phyloP scores from a whole-genome alignment of 495 filamentous ascomycete genomes.

The Coniosporium apollinis region DNA sequence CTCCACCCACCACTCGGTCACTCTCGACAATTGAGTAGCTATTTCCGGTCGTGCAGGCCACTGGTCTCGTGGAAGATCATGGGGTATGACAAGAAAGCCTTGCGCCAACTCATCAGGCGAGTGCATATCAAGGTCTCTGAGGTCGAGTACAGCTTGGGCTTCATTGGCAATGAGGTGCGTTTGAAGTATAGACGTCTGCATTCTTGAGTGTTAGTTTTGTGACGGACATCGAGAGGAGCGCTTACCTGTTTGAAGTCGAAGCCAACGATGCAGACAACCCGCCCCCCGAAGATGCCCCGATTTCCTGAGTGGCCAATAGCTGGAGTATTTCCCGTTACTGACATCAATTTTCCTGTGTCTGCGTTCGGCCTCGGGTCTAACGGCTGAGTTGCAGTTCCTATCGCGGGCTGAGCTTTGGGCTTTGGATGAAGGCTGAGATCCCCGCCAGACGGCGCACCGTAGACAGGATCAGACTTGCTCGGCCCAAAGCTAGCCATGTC shows the following conservation, averaged over 20 bases:
- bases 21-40: conserved; percentile 27
- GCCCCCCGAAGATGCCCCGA: no score
- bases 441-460: no score
- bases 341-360: not conserved
- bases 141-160: conserved; percentile 26
- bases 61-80: conserved; percentile 6
- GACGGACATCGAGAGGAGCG: no score
- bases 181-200: no score
- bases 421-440: no score
- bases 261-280: no score
- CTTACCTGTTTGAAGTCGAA: no score
- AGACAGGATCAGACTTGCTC: no score
- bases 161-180: conserved; percentile 21
- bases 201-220: no score
- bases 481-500: conserved; percentile 55
- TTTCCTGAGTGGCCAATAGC: no score
- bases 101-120: conserved; percentile 8
- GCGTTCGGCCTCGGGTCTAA: not conserved
- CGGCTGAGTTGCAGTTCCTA: not conserved
- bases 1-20: conserved; percentile 91
- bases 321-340: not conserved
- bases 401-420: conserved; percentile 15
- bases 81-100: conserved; percentile 13
- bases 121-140: conserved; percentile 7
- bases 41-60: conserved; percentile 16